Evolutionary conservation across 768 basidiomycete species (phyloP), one percentile per base, ranked within the genome.

Genomic region (Phylloporus rhodoxanthus): DNA sequence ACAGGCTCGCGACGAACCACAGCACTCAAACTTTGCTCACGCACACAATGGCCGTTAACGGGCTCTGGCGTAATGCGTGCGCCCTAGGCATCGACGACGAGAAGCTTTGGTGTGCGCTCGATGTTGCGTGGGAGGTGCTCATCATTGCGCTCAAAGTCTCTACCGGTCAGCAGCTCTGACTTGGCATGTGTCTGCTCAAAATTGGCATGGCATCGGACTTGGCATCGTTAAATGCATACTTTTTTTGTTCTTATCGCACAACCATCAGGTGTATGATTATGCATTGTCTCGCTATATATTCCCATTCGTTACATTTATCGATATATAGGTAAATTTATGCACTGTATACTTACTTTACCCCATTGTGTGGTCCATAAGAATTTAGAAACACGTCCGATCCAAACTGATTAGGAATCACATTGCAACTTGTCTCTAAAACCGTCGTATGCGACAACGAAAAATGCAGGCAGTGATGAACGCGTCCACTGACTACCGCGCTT

Each of bases 31-130:
- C 56, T 1, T 68, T 78, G 39, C 65, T 77, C 53, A 43, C 51
- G 14, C 68, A 71, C 51, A 60, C 70, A 13, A 63, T 62, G 50
- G 49, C 50, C 6, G 59, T 76, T 39, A 70, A 75, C 50, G 77
- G 76, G 13, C 57, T 80, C 8, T 81, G 79, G 79, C 69, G 71
- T 34, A 79, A 79, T 56, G 73, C 62, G 4, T 73, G 72, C 51
- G 70, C 70, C 10, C 64, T 81, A 25, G 79, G 79, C 32, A 72
- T 81, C 53, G 70, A 69, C 55, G 79, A 81, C 54, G 55, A 58
- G 38, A 62, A 62, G 29, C 67, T 80, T 14, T 80, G 77, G 71
- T 69, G 68, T 26, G 67, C 71, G 17, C 64, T 79, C 33, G 76
- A 80, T 47, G 60, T 74, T 29, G 73, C 75, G 8, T 80, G 78